Conservation (phyloP, 2,329 filamentous ascomycete genomes). For the Aureobasidium sp. region DNA sequence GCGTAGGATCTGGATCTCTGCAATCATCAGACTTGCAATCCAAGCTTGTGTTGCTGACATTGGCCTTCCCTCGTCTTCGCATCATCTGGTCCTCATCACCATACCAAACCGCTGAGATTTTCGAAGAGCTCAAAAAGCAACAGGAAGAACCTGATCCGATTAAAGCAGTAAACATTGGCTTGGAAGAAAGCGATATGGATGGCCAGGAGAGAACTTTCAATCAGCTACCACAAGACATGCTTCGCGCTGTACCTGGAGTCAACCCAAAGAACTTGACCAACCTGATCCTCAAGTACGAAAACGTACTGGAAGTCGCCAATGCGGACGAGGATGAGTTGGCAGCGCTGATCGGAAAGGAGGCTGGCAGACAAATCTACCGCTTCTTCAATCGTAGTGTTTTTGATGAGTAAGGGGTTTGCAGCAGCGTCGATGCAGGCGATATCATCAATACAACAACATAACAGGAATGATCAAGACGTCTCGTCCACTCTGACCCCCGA, state of each 20-base stretch:
- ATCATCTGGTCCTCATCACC: conserved; percentile 92
- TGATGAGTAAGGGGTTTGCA: conserved; percentile 30
- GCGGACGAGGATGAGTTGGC: conserved; percentile 69
- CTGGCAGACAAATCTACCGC: conserved; percentile 64
- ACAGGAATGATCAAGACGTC: background rate
- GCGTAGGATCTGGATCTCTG: conserved; percentile 56
- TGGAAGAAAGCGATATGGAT: conserved; percentile 53
- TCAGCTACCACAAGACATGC: conserved; percentile 82
- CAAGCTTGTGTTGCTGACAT: conserved; percentile 83
- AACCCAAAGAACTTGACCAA: conserved; percentile 69
- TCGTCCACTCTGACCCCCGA: no score
- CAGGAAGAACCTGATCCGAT: conserved; percentile 87
- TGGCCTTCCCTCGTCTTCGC: conserved; percentile 82
- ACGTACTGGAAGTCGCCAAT: conserved; percentile 76
- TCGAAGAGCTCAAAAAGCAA: conserved; percentile 84
- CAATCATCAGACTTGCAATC: conserved; percentile 73
- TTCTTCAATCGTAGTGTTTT: conserved; percentile 70
- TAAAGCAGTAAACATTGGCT: conserved; percentile 72
- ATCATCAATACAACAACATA: background rate
- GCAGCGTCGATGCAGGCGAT: background rate
- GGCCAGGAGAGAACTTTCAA: conserved; percentile 64
- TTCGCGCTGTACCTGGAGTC: conserved; percentile 76
- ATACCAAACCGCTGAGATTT: conserved; percentile 96
- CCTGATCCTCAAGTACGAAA: conserved; percentile 66
- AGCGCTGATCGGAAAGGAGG: conserved; percentile 68